A percentile compares a stretch with the other conserved stretches of the same genome.
phyloP scores from a whole-genome alignment of 139 green algal species.

The Asterochloris erici region DNA sequence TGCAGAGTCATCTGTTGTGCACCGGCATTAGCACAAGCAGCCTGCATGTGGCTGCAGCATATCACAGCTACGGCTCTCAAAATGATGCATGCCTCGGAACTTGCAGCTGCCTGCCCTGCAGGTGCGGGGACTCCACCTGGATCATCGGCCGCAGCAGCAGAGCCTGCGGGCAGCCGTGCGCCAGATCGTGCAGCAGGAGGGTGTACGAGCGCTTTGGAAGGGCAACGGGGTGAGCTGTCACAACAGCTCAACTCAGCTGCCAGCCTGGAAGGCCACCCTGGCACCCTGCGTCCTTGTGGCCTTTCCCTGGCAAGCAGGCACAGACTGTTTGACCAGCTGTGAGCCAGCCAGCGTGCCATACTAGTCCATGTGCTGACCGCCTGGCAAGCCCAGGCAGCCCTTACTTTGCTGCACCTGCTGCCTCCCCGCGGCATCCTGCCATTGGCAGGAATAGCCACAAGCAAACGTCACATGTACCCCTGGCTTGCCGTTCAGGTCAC shows the following conservation, averaged over 20 bases:
- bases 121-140: conserved; percentile 17
- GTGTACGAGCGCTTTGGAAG: conserved; percentile 82
- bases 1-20: background rate
- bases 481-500: conserved; percentile 42
- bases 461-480: background rate
- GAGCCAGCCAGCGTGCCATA: too few relatives aligned
- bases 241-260: background rate
- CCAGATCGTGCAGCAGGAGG: conserved; percentile 66
- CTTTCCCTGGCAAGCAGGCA: too few relatives aligned
- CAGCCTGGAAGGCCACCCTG: background rate
- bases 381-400: too few relatives aligned
- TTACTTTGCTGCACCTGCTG: too few relatives aligned
- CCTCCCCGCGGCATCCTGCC: too few relatives aligned
- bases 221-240: conserved; percentile 71
- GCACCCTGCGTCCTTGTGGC: too few relatives aligned
- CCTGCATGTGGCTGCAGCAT: background rate
- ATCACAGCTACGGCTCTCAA: background rate
- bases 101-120: conserved; percentile 2
- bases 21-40: background rate
- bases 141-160: background rate
- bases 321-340: too few relatives aligned
- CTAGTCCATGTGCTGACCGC: too few relatives aligned
- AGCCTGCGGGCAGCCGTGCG: conserved; percentile 33
- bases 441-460: background rate
- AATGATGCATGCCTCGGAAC: background rate